These are phyloP conservation scores for Syncephalastrum racemosum DNA, from an alignment of 371 early-diverging fungal species.

Conservation along the genomic window DNA sequence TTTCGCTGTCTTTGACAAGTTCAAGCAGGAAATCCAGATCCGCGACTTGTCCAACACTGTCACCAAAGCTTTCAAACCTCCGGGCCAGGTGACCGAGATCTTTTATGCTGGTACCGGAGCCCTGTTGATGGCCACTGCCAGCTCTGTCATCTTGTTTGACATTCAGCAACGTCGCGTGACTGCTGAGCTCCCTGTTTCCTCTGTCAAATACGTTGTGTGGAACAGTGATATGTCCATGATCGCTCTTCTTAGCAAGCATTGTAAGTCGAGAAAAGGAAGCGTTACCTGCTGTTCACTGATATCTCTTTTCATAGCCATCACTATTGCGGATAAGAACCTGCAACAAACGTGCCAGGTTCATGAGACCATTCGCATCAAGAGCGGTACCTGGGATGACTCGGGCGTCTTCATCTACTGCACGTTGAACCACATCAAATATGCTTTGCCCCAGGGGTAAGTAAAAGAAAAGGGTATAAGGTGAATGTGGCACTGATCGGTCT, in stretches of 20 bases:
- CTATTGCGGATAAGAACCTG: constrained; percentile 83
- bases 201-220: constrained; percentile 92
- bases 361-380: constrained; percentile 97
- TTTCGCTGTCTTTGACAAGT: constrained; percentile 90
- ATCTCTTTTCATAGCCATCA: constrained; percentile 59
- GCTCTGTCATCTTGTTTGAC: constrained; percentile 87
- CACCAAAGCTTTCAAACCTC: constrained; percentile 87
- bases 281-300: neutral
- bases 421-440: constrained; percentile 98
- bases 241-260: constrained; percentile 92
- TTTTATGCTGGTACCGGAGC: constrained; percentile 86
- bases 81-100: constrained; percentile 76
- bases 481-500: neutral
- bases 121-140: constrained; percentile 79
- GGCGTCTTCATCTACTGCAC: constrained; percentile 97
- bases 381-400: constrained; percentile 92
- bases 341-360: constrained; percentile 85
- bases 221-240: constrained; percentile 83
- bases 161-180: constrained; percentile 76
- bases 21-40: constrained; percentile 71
- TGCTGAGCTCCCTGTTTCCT: constrained; percentile 73
- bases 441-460: constrained; percentile 85
- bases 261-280: constrained; percentile 37
- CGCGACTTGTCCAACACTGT: constrained; percentile 83
- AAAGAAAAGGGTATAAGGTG: neutral